These are phyloP conservation scores for Porodaedalea pini DNA, from an alignment of 1,284 basidiomycete genomes.

Conservation along the genomic window DNA sequence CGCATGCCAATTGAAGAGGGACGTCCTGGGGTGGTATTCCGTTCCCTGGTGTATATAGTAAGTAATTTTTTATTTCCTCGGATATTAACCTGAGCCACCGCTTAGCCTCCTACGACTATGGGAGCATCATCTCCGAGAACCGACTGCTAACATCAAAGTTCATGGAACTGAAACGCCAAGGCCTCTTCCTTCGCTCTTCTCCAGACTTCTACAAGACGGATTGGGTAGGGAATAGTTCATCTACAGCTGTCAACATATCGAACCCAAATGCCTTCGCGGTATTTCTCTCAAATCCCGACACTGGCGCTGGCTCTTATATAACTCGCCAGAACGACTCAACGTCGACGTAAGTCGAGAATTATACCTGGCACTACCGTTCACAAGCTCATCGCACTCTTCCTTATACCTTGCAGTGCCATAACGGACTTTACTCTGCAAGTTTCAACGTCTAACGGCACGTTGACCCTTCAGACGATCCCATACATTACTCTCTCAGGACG, in stretches of 20 bases:
- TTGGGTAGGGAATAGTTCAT: conserved; percentile 56
- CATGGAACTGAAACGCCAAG: conserved; percentile 71
- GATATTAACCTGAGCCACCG: conserved; percentile 28
- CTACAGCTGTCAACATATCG: conserved; percentile 45
- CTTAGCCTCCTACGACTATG: conserved; percentile 29
- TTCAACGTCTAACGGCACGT: conserved; percentile 46
- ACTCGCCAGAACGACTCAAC: conserved; percentile 63
- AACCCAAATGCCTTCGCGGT: conserved; percentile 56
- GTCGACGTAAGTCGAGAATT: conserved; percentile 47
- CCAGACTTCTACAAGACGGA: conserved; percentile 75
- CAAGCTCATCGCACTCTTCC: neutral
- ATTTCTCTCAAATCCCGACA: conserved; percentile 64
- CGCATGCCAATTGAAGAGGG: conserved; percentile 31
- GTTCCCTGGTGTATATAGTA: conserved; percentile 29
- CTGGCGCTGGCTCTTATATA: conserved; percentile 63
- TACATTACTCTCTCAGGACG: conserved; percentile 60
- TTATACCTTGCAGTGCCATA: conserved; percentile 39
- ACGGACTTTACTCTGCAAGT: conserved; percentile 47
- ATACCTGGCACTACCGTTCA: neutral
- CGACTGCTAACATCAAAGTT: conserved; percentile 64
- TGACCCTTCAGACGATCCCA: conserved; percentile 46
- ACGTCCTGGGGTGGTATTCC: conserved; percentile 33
- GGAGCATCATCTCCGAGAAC: conserved; percentile 44
- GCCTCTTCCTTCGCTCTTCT: conserved; percentile 69
- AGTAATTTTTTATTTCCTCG: conserved; percentile 26